Evolutionary conservation across 2,329 filamentous ascomycete genomes (phyloP), one percentile per base, ranked within the genome.

Genomic region (Botrytis cinerea): DNA sequence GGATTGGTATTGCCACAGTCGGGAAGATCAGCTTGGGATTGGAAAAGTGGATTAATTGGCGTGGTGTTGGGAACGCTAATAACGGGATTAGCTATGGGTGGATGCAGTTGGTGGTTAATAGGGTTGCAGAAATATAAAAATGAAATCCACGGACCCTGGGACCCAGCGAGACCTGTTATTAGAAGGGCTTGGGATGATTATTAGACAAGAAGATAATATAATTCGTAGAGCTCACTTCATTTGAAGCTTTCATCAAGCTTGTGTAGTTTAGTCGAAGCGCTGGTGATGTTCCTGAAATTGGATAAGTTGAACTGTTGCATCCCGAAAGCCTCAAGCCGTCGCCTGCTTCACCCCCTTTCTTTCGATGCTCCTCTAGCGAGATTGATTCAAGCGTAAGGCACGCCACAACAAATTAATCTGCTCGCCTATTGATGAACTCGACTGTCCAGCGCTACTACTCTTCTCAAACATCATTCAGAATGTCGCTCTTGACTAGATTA

Each of bases 61-160:
- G 91, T 93, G 76, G 82, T 95, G 1, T 85, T 97, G 9, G 93
- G 93, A 8, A 88, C 90, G n/a, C 79, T 95, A 16, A 85, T 94
- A 35, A 91, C 92, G 0, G 89, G 91, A 7, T 82, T 97, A 71
- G 91, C 90, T 2, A 97, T 98, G 90, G 96, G 95, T 2, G 92
- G 94, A 20, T 98, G 95, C 82, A 97, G 94, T 81, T 98, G 95
- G 95, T 98, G 96, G 95, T 84, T 99, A 76, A 98, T 99, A 80
- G 93, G 94, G 14, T 83, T 99, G 82, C 96, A 99, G 83, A 95
- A 97, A 84, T 99, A 98, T 84, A 99, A 99, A 86, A 98, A 98
- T 82, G 96, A 98, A 83, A 98, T 99, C 77, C 93, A 95, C 80
- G 96, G 96, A 61, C 96, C 96, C 1, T 99, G 96, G 96, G 96